Percentiles rank a stretch among this genome's conserved stretches.
Evolutionary conservation across 1,139 yeast species (phyloP).

Genomic region (Lodderomyces theae): DNA sequence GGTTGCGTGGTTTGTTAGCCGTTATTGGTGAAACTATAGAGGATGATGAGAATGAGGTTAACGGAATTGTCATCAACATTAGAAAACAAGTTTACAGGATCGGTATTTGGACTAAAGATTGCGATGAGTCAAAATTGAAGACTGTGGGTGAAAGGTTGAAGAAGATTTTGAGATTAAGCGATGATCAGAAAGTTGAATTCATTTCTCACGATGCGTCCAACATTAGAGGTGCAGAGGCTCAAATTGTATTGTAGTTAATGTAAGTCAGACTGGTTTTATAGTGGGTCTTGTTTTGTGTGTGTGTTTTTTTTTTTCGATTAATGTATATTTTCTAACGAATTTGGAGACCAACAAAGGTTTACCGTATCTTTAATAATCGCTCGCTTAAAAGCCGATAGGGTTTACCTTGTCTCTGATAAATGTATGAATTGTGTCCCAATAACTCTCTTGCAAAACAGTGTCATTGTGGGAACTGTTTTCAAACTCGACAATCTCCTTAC

Average conservation of each 20-base stretch:
- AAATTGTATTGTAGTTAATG: conserved; percentile 32
- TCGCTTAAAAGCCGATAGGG: conserved; percentile 39
- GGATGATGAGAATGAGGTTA: conserved; percentile 84
- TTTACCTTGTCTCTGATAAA: conserved; percentile 49
- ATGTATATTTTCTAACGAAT: not conserved
- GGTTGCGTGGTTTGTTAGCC: conserved; percentile 88
- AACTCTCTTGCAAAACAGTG: conserved; percentile 66
- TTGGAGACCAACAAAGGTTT: no score
- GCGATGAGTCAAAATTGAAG: conserved; percentile 59
- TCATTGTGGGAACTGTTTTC: conserved; percentile 73
- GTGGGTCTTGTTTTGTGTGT: conserved; percentile 4
- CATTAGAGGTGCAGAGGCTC: conserved; percentile 43
- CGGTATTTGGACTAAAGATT: conserved; percentile 91
- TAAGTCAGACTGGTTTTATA: conserved; percentile 1
- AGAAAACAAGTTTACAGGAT: conserved; percentile 82
- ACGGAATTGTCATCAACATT: conserved; percentile 89
- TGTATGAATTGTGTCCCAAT: conserved; percentile 66
- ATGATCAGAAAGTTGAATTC: conserved; percentile 73
- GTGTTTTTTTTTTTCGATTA: conserved; percentile 9
- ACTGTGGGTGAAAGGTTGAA: conserved; percentile 85
- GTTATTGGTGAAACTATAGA: conserved; percentile 96
- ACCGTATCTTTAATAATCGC: no score
- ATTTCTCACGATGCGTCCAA: conserved; percentile 58
- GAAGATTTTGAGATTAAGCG: conserved; percentile 67
- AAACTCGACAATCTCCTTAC: conserved; percentile 52